Evolutionary conservation across 768 basidiomycete species (phyloP).

Genomic region (Termitomyces sp.): DNA sequence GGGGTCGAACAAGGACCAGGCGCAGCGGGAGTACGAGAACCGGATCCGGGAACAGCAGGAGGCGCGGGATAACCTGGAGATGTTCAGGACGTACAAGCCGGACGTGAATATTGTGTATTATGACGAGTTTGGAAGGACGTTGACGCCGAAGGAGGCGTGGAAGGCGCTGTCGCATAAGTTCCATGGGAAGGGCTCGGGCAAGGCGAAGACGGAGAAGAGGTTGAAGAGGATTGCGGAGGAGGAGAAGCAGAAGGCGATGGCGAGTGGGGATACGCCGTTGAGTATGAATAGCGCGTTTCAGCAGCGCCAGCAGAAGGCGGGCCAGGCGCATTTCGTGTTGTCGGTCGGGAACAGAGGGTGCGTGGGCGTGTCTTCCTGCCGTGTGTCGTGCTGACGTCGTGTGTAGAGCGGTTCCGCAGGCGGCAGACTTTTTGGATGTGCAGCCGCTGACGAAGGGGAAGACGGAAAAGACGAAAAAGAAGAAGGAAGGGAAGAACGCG

Average conservation of each 20-base stretch:
- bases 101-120: conserved; percentile 95
- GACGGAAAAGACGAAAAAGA: conserved; percentile 77
- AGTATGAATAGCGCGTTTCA: conserved; percentile 96
- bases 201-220: conserved; percentile 96
- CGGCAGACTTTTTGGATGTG: conserved; percentile 71
- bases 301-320: conserved; percentile 87
- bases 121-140: conserved; percentile 86
- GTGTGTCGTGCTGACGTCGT: background rate
- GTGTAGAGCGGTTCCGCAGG: conserved; percentile 80
- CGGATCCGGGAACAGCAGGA: conserved; percentile 88
- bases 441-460: conserved; percentile 81
- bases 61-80: conserved; percentile 71
- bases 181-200: conserved; percentile 96
- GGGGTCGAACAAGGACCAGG: conserved; percentile 86
- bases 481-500: conserved; percentile 62
- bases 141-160: conserved; percentile 97
- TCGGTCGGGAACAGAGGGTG: conserved; percentile 92
- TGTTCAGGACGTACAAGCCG: conserved; percentile 93
- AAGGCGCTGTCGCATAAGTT: conserved; percentile 97
- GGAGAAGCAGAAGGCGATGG: conserved; percentile 91
- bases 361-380: conserved; percentile 20
- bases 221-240: conserved; percentile 98
- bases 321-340: conserved; percentile 94
- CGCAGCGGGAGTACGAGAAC: conserved; percentile 93
- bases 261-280: conserved; percentile 89